Evolutionary conservation across 1,284 basidiomycete genomes (phyloP).

Genomic region (Coriolopsis trogii): DNA sequence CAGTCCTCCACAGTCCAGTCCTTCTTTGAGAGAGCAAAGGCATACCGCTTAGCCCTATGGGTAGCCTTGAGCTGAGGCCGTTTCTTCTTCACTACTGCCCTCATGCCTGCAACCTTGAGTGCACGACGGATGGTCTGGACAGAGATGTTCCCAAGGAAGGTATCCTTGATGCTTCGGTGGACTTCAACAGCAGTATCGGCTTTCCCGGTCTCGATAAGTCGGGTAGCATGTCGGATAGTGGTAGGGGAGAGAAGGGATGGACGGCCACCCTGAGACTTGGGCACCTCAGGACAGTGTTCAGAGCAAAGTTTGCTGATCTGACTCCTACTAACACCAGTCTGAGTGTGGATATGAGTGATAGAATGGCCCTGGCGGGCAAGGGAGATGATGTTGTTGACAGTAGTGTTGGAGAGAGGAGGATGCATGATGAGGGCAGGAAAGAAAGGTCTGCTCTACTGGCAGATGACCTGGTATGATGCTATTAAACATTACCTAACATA

Average conservation of each 20-base stretch:
- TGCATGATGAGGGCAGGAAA: too few relatives aligned
- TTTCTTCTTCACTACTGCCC: conserved; percentile 6
- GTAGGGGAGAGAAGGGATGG: conserved; percentile 18
- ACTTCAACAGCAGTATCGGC: conserved; percentile 13
- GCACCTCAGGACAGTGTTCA: background rate
- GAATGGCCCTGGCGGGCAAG: background rate
- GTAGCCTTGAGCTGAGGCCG: background rate
- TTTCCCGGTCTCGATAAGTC: conserved; percentile 14
- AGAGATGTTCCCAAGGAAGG: background rate
- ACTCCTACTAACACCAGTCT: too few relatives aligned
- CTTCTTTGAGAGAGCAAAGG: conserved; percentile 3
- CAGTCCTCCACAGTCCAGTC: conserved; percentile 34
- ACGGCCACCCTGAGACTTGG: conserved; percentile 5
- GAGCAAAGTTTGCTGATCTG: background rate
- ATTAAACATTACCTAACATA: background rate
- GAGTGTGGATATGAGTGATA: background rate
- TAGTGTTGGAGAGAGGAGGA: too few relatives aligned
- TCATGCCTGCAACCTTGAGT: background rate
- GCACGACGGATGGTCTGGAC: background rate
- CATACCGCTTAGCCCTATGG: too few relatives aligned
- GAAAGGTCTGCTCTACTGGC: too few relatives aligned
- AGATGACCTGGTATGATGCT: too few relatives aligned
- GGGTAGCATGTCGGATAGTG: conserved; percentile 9
- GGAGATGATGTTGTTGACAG: background rate
- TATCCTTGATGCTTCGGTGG: background rate